Conservation (phyloP, 805 yeast species). For the Metschnikowia gruessii region DNA sequence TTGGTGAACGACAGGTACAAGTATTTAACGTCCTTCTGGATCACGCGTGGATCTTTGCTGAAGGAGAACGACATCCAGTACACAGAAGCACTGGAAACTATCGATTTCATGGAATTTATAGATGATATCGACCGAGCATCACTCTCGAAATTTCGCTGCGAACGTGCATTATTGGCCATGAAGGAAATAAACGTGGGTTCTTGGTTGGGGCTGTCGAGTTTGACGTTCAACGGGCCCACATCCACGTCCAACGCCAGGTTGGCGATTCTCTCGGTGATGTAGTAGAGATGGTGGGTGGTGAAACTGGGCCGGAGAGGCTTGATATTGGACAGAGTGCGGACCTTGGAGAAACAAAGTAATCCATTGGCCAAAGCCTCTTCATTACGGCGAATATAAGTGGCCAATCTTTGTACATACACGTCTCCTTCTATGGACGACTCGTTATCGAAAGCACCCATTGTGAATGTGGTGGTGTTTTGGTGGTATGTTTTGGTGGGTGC, state of each 20-base stretch:
- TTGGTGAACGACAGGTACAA: conserved; percentile 62
- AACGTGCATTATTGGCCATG: conserved; percentile 53
- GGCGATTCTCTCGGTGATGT: conserved; percentile 56
- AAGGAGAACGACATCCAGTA: conserved; percentile 39
- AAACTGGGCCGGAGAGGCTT: conserved; percentile 57
- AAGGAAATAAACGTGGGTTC: conserved; percentile 57
- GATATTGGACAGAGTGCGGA: conserved; percentile 22
- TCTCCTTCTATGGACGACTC: conserved; percentile 52
- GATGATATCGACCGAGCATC: conserved; percentile 53
- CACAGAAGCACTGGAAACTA: conserved; percentile 40
- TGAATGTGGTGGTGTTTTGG: too few relatives aligned
- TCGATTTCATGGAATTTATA: conserved; percentile 55
- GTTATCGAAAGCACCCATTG: conserved; percentile 23
- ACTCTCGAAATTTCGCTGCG: conserved; percentile 38
- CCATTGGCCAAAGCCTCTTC: conserved; percentile 62
- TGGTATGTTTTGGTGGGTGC: too few relatives aligned
- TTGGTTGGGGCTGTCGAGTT: conserved; percentile 56
- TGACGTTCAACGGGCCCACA: conserved; percentile 61
- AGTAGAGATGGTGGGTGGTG: conserved; percentile 63
- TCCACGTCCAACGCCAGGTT: conserved; percentile 44
- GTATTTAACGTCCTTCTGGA: conserved; percentile 52
- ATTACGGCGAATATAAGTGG: conserved; percentile 52
- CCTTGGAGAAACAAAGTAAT: conserved; percentile 49
- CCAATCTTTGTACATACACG: conserved; percentile 51
- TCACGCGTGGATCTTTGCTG: conserved; percentile 41